Evolutionary conservation across 257 asterid genomes (phyloP).

Genomic region (Capsicum rhomboideum): DNA sequence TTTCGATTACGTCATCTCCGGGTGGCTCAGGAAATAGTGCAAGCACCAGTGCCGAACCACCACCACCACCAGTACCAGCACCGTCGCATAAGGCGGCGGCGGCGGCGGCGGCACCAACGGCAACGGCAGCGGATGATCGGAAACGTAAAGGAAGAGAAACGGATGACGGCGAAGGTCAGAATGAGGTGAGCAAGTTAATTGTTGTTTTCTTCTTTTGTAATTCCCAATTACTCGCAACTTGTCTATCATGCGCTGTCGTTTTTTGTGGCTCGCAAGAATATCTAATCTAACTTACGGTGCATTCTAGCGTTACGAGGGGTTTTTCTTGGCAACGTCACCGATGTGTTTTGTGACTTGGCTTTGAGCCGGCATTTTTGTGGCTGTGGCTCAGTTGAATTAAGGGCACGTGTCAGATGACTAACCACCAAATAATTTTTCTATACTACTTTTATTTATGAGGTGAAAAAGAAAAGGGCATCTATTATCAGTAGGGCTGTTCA

Average conservation of each 20-base stretch:
- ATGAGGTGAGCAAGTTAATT: constrained; percentile 41
- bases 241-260: background rate
- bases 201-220: background rate
- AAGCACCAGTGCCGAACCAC: constrained; percentile 38
- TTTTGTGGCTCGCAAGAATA: background rate
- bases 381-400: background rate
- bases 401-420: background rate
- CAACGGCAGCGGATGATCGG: constrained; percentile 28
- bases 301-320: background rate
- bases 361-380: background rate
- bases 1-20: constrained; percentile 45
- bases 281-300: background rate
- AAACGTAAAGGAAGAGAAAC: constrained; percentile 54
- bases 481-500: background rate
- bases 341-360: background rate
- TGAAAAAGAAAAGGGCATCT: background rate
- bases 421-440: background rate
- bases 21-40: constrained; percentile 45
- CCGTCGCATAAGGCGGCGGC: background rate
- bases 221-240: background rate
- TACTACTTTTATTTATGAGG: background rate
- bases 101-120: background rate
- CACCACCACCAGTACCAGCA: constrained; percentile 5
- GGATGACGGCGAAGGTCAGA: constrained; percentile 49
- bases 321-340: background rate